Evolutionary conservation across 2,329 filamentous ascomycete species (phyloP).

Genomic region (Penicillium sp.): DNA sequence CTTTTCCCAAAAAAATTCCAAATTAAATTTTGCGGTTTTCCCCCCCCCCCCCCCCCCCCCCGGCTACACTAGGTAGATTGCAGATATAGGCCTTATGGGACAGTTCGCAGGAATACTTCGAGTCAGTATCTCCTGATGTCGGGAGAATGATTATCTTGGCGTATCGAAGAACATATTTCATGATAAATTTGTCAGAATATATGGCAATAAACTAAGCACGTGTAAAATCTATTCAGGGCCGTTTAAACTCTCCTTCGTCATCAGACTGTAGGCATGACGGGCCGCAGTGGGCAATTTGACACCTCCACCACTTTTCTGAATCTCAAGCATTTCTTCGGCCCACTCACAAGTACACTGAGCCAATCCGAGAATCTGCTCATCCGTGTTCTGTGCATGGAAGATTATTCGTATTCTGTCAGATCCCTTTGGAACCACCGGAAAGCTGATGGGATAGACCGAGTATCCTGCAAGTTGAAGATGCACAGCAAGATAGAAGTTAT

Average conservation of each 20-base stretch:
- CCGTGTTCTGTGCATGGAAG: slow-evolving; percentile 64
- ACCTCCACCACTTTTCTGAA: background rate
- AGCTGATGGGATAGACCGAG: slow-evolving; percentile 57
- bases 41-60: no score
- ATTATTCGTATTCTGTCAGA: slow-evolving; percentile 64
- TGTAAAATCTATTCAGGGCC: background rate
- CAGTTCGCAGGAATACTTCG: no score
- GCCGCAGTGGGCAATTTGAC: background rate
- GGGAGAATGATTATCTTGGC: no score
- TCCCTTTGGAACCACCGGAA: slow-evolving; percentile 62
- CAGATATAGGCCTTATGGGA: no score
- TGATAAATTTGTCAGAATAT: no score
- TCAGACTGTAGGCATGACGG: background rate
- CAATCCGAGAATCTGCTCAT: background rate
- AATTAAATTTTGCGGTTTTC: no score
- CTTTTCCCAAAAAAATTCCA: no score
- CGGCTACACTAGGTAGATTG: no score
- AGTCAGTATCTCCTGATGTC: no score
- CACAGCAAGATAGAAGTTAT: slow-evolving; percentile 33
- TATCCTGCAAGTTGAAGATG: slow-evolving; percentile 37
- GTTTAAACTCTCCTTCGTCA: background rate
- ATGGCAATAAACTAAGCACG: no score
- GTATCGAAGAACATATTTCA: no score
- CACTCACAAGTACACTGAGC: background rate
- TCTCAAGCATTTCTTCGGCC: background rate